Conservation (phyloP, 2,329 filamentous ascomycete species). For the Cryphonectria radicalis region DNA sequence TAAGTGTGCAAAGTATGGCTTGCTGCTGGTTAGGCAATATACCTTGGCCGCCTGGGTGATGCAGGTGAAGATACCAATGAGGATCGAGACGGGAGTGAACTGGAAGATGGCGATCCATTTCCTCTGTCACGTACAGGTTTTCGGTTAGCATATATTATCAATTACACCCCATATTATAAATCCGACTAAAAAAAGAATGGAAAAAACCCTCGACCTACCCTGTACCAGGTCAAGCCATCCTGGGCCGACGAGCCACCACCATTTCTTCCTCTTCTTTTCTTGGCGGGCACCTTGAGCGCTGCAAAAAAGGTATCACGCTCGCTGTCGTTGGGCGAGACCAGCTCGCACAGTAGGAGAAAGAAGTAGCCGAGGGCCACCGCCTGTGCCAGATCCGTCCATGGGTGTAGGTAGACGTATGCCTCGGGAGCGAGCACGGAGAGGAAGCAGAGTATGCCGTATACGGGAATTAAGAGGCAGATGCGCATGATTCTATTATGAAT, state of each 20-base stretch:
- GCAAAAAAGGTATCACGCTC: slow-evolving; percentile 43
- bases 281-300: slow-evolving; percentile 37
- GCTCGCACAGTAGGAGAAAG: slow-evolving; percentile 49
- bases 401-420: slow-evolving; percentile 44
- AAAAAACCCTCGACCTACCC: slow-evolving; percentile 21
- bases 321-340: slow-evolving; percentile 40
- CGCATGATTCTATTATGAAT: slow-evolving; percentile 40
- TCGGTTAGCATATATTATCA: background rate
- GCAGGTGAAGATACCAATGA: slow-evolving; percentile 47
- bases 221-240: slow-evolving; percentile 40
- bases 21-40: slow-evolving; percentile 39
- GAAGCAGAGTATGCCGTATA: slow-evolving; percentile 46
- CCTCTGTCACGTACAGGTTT: slow-evolving; percentile 20
- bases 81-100: slow-evolving; percentile 41
- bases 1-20: slow-evolving; percentile 37
- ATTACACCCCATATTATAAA: too few relatives aligned
- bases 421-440: slow-evolving; percentile 43
- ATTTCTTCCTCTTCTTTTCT: slow-evolving; percentile 31
- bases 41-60: slow-evolving; percentile 35
- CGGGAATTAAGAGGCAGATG: slow-evolving; percentile 46
- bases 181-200: background rate
- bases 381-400: slow-evolving; percentile 45
- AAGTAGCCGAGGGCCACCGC: slow-evolving; percentile 46
- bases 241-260: slow-evolving; percentile 16
- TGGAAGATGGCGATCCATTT: slow-evolving; percentile 45